Base-by-base conservation (phyloP, 768 basidiomycete genomes). In the Chlorophyllum brunneum region DNA sequence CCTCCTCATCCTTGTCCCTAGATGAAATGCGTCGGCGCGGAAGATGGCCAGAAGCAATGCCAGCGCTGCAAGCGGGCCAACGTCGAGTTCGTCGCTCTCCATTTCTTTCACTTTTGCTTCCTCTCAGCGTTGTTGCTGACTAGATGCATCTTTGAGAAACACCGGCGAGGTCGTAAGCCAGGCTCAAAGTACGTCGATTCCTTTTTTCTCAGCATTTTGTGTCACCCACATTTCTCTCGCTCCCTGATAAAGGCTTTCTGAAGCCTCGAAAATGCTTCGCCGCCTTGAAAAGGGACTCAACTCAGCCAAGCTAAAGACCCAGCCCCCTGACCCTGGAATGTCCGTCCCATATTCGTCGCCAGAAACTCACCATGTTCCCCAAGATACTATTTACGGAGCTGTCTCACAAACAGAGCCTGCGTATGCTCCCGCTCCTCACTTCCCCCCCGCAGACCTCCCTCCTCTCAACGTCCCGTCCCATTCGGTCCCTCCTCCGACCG, bases 21-120 rank as follows among this genome's bases (percentile, higher is more conserved):
- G 90, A 93, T 93, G 90, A 91, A 92, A 67, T 93, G 90, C 61
- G 89, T 92, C 54, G 90, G 88, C 39, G 86, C 91, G 44, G 90
- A 93, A 65, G 89, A 92, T 61, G 88, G 89, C 54, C 76, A 81
- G 56, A 83, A 82, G 60, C 81, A 79, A 26, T 93, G 90, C 65
- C 88, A 92, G 65, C 85, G 90, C 45, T 93, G 90, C 70, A 85
- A 81, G 63, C 85, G 90, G 54, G 83, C 87, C 29, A 85, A 85
- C 58, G 81, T 83, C 45, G 83, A 88, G 86, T 86, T 65, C 56
- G 82, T 75, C 47, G 55, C 44, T 37, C 45, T 23, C 40, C 55
- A 44, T 52, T 43, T 42, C 34, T 44, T 23, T 39, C 55, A 44
- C 54, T 43, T 42, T 31, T 44, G 38, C 47, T 23, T 30, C 53